phyloP scores from a whole-genome alignment of 257 asterid genomes.

The Gentiana macrophylla region DNA sequence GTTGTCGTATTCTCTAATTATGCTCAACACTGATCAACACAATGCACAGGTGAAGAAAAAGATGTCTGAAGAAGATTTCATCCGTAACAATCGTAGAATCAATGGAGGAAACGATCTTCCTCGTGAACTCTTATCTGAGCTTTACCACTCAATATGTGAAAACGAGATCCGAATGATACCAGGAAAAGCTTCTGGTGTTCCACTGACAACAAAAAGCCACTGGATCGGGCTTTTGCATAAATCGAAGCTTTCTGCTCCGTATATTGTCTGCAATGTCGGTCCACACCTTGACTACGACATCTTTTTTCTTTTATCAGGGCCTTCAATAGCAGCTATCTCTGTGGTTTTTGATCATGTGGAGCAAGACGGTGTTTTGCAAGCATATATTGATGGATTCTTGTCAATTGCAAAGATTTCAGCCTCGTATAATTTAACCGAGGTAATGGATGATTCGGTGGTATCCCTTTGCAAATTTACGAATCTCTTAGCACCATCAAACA shows the following conservation, averaged over 20 bases:
- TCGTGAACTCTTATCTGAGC: slow-evolving; percentile 70
- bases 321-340: slow-evolving; percentile 79
- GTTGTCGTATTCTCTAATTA: slow-evolving; percentile 71
- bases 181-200: slow-evolving; percentile 46
- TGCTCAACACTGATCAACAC: slow-evolving; percentile 96
- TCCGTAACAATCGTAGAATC: slow-evolving; percentile 77
- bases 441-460: slow-evolving; percentile 75
- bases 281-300: slow-evolving; percentile 68
- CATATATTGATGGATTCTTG: slow-evolving; percentile 75
- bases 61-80: slow-evolving; percentile 93
- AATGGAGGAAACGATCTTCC: slow-evolving; percentile 94
- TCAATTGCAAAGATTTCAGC: slow-evolving; percentile 79
- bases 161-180: slow-evolving; percentile 85
- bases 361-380: slow-evolving; percentile 50
- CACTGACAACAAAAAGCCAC: slow-evolving; percentile 51
- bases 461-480: slow-evolving; percentile 86
- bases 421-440: slow-evolving; percentile 45
- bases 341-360: slow-evolving; percentile 85
- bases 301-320: slow-evolving; percentile 76
- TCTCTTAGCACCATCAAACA: slow-evolving; percentile 47
- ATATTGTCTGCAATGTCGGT: slow-evolving; percentile 44
- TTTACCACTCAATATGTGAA: slow-evolving; percentile 72
- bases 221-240: slow-evolving; percentile 84
- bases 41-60: slow-evolving; percentile 89
- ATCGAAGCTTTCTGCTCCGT: slow-evolving; percentile 58